A percentile compares a stretch with the other conserved stretches of the same genome.
phyloP scores from a whole-genome alignment of 2,329 filamentous ascomycete genomes.

The Fusarium stilboides region DNA sequence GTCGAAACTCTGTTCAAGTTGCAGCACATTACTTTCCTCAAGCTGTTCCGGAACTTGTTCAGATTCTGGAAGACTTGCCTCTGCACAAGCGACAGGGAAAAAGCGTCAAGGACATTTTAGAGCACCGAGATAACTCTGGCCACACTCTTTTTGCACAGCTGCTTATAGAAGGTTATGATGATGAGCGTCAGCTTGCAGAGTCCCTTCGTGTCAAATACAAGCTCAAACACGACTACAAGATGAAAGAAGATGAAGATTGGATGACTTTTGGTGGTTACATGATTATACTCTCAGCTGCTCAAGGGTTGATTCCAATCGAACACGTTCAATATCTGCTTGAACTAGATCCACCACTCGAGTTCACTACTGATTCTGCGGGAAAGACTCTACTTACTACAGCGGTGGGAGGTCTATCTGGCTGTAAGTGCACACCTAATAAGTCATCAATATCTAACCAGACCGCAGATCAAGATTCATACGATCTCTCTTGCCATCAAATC shows the following conservation, averaged over 20 bases:
- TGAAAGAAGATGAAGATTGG: background rate
- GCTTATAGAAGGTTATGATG: background rate
- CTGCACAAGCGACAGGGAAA: accelerated
- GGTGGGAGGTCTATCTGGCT: background rate
- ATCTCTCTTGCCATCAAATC: background rate
- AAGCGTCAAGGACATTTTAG: background rate
- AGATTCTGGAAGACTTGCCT: background rate
- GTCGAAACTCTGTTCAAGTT: background rate
- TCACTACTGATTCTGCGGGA: accelerated
- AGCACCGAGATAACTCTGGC: background rate
- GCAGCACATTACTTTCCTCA: background rate
- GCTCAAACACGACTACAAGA: background rate
- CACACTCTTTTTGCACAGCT: background rate
- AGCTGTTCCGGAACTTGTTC: background rate
- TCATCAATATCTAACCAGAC: background rate
- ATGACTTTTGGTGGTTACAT: background rate
- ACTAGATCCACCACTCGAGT: background rate
- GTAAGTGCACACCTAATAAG: background rate
- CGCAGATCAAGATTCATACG: background rate
- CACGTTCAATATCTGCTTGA: background rate
- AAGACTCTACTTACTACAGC: background rate
- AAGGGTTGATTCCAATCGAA: background rate
- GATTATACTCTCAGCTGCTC: accelerated
- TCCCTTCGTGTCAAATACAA: background rate
- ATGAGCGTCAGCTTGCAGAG: background rate